Evolutionary conservation across 2,329 filamentous ascomycete species (phyloP), one percentile per base, ranked within the genome.

Genomic region (Magnaporthales sp.): DNA sequence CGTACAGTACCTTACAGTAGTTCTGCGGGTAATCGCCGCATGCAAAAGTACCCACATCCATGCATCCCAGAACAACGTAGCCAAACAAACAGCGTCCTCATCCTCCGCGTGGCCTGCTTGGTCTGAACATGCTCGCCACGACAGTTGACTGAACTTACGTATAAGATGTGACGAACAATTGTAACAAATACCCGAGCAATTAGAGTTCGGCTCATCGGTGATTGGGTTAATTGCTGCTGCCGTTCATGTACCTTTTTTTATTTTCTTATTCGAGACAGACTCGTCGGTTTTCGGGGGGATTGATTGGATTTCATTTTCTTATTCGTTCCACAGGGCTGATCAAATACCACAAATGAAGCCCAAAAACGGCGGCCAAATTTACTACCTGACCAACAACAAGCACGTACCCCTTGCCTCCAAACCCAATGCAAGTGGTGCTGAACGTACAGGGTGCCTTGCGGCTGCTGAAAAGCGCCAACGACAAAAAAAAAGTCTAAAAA

Each of bases 311-410:
- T 38, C n/a, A n/a, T 38, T 58, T 24, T 58, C 54, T 58, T 58
- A 24, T 58, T 58, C 54, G 54, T 58, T 27, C 54, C 54, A 58
- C 54, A 58, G 54, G 54, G 54, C 54, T 58, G 54, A 58, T 58
- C 38, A 58, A 27, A 22, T 22, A 27, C 24, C 38, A 51, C 38
- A n/a, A 51, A n/a, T 8, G 9, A 0, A 26, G 24, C 19, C 22
- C 54, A 24, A 58, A 58, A 58, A 58, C 54, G 24, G 54, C 54
- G 22, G 22, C 54, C 54, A n/a, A 19, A 58, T 58, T 58, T 24
- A 24, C 54, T 10, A 10, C 8, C 54, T 10, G 54, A 24, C 54
- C 54, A 58, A 58, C 54, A 5, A 58, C n/a, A 26, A 15, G 54
- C 54, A 58, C 13, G 15, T 22, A 27, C 24, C n/a, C n/a, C n/a